Percentiles rank a stretch among this genome's conserved stretches.
These are phyloP conservation scores for Lasiodiplodia citricola DNA, from an alignment of 2,329 filamentous ascomycete species.

Conservation along the genomic window DNA sequence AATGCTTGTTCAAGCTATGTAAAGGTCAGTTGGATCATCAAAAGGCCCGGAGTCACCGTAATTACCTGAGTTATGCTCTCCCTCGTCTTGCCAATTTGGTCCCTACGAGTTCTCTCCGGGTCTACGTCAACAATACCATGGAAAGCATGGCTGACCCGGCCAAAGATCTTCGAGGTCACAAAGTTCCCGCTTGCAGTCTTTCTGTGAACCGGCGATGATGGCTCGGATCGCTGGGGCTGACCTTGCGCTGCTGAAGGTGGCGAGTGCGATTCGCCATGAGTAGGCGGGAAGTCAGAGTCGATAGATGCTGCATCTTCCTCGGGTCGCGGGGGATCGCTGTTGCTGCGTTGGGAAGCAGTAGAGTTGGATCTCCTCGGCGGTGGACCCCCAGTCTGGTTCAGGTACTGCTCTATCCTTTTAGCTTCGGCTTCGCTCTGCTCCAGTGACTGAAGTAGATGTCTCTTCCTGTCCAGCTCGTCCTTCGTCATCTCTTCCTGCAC, in stretches of 20 bases:
- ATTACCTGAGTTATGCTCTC: slow-evolving; percentile 74
- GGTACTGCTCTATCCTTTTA: slow-evolving; percentile 89
- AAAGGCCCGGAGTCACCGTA: neutral
- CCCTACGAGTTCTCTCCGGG: slow-evolving; percentile 87
- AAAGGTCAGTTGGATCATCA: neutral
- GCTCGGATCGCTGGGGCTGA: slow-evolving; percentile 51
- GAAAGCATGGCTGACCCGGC: slow-evolving; percentile 91
- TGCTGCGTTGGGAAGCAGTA: slow-evolving; percentile 54
- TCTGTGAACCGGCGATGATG: slow-evolving; percentile 61
- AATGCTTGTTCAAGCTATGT: slow-evolving; percentile 86
- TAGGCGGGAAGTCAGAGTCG: slow-evolving; percentile 94
- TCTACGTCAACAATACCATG: slow-evolving; percentile 97
- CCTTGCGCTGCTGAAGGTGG: slow-evolving; percentile 76
- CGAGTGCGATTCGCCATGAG: slow-evolving; percentile 73
- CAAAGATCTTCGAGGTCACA: slow-evolving; percentile 92
- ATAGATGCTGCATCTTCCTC: slow-evolving; percentile 84
- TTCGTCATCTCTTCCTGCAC: slow-evolving; percentile 98
- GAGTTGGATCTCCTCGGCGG: slow-evolving; percentile 72
- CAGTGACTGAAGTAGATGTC: slow-evolving; percentile 79
- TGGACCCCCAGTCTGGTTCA: slow-evolving; percentile 68
- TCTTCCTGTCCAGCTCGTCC: slow-evolving; percentile 90
- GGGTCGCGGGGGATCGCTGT: slow-evolving; percentile 52
- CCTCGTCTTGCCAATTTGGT: slow-evolving; percentile 93
- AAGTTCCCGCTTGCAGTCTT: slow-evolving; percentile 83
- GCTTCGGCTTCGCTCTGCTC: slow-evolving; percentile 93